Conservation (phyloP, 306 rosid genomes). For the Quillaja saponaria region DNA sequence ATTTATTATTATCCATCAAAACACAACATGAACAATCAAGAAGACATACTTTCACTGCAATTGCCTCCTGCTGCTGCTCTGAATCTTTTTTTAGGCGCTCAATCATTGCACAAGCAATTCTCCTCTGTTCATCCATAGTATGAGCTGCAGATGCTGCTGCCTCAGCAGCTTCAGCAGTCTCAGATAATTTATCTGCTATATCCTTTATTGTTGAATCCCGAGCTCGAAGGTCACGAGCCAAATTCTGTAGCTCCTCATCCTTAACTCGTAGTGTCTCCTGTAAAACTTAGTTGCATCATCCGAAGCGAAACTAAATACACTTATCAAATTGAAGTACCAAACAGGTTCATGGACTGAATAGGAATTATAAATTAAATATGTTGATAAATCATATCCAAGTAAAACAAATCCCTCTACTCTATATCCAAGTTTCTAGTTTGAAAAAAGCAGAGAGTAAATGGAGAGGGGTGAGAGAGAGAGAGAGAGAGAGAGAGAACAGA, state of each 20-base stretch:
- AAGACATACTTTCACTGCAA: slow-evolving; percentile 57
- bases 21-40: not conserved
- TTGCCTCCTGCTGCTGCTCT: slow-evolving; percentile 59
- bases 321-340: slow-evolving; percentile 20
- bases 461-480: too few species aligned
- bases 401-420: too few species aligned
- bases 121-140: slow-evolving; percentile 86
- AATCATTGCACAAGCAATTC: slow-evolving; percentile 71
- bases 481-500: too few species aligned
- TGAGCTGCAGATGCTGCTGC: slow-evolving; percentile 98
- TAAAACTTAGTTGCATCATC: slow-evolving; percentile 26
- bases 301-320: slow-evolving; percentile 20
- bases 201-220: slow-evolving; percentile 92
- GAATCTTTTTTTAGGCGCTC: slow-evolving; percentile 67
- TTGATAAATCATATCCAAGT: too few species aligned
- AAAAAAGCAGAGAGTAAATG: too few species aligned
- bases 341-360: slow-evolving; percentile 9
- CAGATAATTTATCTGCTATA: slow-evolving; percentile 87
- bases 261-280: slow-evolving; percentile 92
- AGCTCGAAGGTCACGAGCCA: slow-evolving; percentile 91
- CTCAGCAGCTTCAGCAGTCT: slow-evolving; percentile 99
- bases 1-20: not conserved
- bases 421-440: too few species aligned
- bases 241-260: slow-evolving; percentile 92
- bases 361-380: too few species aligned